Evolutionary conservation across 192 early-diverging fungal genomes (phyloP), one percentile per base, ranked within the genome.

Genomic region (Spinellus fusiger): DNA sequence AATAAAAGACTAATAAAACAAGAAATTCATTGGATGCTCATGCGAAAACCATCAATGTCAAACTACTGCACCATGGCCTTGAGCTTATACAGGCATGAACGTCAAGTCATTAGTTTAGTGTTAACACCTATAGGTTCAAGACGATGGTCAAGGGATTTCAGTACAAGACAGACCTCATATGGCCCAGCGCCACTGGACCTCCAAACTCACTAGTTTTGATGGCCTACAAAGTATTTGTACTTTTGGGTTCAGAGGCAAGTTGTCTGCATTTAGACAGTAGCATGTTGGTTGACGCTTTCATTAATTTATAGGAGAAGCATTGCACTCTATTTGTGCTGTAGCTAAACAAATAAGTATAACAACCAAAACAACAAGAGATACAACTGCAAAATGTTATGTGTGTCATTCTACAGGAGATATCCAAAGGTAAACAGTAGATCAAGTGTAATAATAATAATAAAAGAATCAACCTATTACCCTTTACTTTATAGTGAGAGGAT

Each of bases 11-110:
- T 16, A 27, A 27, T 4, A 22, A 22, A 12, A 56, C 10, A 46
- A 77, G 75, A 46, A 77, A 77, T 63, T 49, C 75, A 0, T 32
- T 77, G 16, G 75, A 77, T 54, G 75, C 75, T 26, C 12, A 68
- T 6, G 59, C 75, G 2, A 66, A 34, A 15, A 60, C 68, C 2
- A 71, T 77, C 9, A 69, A 73, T 20, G 61, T 77, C 4, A 70
- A 60, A 35, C 22, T 77, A 29, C 49, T 71, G 3, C 60, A 62
- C 6, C 27, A 74, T 53, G 74, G 74, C 31, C n/a, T 76, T 22
- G 50, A 62, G 23, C 48, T 59, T 5, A 61, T 76, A 29, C n/a
- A 63, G 16, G 74, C 72, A 65, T 53, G 56, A 48, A 40, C n/a
- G 2, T 22, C 12, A 32, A 1, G 22, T 9, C 35, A 48, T 23